Evolutionary conservation across 2,329 filamentous ascomycete genomes (phyloP).

Genomic region (Beauveria brongniartii): DNA sequence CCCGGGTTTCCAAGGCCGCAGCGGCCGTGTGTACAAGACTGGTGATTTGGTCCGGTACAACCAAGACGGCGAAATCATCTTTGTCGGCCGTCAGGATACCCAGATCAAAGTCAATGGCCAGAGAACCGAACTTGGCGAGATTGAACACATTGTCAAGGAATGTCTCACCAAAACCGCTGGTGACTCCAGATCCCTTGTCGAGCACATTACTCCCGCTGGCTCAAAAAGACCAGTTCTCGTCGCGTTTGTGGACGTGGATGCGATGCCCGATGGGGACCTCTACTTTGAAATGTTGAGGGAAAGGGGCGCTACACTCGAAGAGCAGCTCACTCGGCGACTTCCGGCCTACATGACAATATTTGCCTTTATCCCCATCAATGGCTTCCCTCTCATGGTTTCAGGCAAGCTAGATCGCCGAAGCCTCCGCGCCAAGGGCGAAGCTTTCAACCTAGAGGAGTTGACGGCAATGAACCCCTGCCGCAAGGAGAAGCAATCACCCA

Average conservation of each 20-base stretch:
- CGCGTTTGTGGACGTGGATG: slow-evolving; percentile 25
- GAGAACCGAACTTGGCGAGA: slow-evolving; percentile 44
- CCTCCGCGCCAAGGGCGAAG: slow-evolving; percentile 29
- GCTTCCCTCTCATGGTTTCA: slow-evolving; percentile 33
- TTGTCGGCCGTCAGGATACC: slow-evolving; percentile 50
- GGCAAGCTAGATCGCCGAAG: slow-evolving; percentile 37
- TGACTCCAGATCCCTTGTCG: slow-evolving; percentile 32
- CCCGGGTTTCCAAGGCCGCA: slow-evolving; percentile 7
- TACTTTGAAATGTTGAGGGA: slow-evolving; percentile 19
- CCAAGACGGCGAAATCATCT: slow-evolving; percentile 29
- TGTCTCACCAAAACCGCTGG: slow-evolving; percentile 30
- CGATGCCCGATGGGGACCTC: neutral
- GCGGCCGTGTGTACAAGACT: slow-evolving; percentile 32
- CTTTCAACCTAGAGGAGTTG: slow-evolving; percentile 29
- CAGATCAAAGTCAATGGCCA: slow-evolving; percentile 56
- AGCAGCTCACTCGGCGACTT: neutral
- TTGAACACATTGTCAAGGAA: slow-evolving; percentile 34
- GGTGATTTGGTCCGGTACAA: slow-evolving; percentile 37
- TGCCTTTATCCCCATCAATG: slow-evolving; percentile 30
- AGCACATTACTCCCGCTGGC: slow-evolving; percentile 37
- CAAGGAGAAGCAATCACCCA: slow-evolving; percentile 22
- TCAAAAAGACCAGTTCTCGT: slow-evolving; percentile 32
- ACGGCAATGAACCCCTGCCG: slow-evolving; percentile 18
- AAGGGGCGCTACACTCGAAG: slow-evolving; percentile 13
- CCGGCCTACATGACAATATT: slow-evolving; percentile 33